Conservation (phyloP, 2,329 filamentous ascomycete genomes). For the Sporothrix schenckii region DNA sequence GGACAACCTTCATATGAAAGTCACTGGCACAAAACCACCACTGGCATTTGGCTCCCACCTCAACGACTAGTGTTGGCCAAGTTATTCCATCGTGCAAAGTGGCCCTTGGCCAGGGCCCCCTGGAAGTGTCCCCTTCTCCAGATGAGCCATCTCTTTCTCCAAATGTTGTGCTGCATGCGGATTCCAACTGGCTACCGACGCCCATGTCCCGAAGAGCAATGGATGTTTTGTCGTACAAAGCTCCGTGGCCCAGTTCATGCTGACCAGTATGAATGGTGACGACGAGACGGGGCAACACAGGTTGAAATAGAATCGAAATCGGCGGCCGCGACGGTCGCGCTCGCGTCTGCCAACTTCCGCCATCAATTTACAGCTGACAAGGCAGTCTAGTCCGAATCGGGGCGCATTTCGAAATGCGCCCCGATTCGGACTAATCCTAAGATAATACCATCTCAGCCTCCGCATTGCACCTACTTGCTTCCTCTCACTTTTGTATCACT, state of each 20-base stretch:
- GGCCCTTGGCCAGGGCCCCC: not conserved
- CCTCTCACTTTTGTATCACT: no score
- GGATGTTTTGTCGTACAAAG: not conserved
- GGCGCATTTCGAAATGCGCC: no score
- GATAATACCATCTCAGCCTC: no score
- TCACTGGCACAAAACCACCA: not conserved
- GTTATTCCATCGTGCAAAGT: not conserved
- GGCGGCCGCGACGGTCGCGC: constrained; percentile 15
- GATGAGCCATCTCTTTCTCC: not conserved
- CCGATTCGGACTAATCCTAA: no score
- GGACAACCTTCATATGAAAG: not conserved
- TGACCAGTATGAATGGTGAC: not conserved
- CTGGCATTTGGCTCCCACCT: not conserved
- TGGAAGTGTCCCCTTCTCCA: not conserved
- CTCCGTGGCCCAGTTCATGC: not conserved
- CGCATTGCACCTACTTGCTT: no score
- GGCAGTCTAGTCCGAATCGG: no score
- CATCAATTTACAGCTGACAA: no score
- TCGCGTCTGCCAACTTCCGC: no score
- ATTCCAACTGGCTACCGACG: not conserved
- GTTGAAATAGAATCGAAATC: not conserved
- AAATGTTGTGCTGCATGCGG: not conserved
- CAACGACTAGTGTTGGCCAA: not conserved
- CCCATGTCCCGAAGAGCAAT: not conserved
- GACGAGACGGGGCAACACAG: no score